phyloP scores from a whole-genome alignment of 768 basidiomycete genomes.

The Myochromella boudieri region DNA sequence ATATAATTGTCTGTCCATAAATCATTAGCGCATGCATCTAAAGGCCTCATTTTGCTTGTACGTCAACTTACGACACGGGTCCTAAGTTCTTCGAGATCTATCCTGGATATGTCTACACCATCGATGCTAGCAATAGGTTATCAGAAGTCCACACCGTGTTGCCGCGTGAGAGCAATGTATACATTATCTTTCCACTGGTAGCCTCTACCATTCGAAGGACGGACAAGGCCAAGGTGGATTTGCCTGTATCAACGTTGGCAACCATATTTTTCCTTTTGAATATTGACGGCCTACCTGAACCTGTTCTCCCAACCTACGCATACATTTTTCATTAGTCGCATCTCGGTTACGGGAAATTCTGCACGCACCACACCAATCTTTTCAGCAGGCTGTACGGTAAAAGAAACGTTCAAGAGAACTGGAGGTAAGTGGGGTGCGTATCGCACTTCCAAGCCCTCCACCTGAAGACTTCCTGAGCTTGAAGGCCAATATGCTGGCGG shows the following conservation, averaged over 20 bases:
- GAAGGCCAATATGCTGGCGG: conserved; percentile 79
- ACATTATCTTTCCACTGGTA: conserved; percentile 56
- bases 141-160: no score
- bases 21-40: background rate
- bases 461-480: conserved; percentile 51
- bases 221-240: conserved; percentile 57
- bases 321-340: background rate
- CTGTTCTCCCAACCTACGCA: conserved; percentile 62
- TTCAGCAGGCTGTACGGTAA: conserved; percentile 58
- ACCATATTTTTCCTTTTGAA: background rate
- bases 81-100: conserved; percentile 69
- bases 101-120: conserved; percentile 63
- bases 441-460: conserved; percentile 57
- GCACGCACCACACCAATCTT: conserved; percentile 64
- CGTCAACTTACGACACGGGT: conserved; percentile 54
- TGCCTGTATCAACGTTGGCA: conserved; percentile 33
- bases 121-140: conserved; percentile 48
- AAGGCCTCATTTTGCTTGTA: background rate
- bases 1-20: conserved; percentile 59
- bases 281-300: conserved; percentile 45
- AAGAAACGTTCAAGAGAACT: conserved; percentile 57
- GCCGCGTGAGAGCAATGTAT: conserved; percentile 18
- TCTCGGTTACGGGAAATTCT: background rate
- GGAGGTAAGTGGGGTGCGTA: conserved; percentile 65
- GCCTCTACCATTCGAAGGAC: conserved; percentile 67